Base-by-base conservation (phyloP, 129 eudicot genomes). In the Flaveria sonorensis region DNA sequence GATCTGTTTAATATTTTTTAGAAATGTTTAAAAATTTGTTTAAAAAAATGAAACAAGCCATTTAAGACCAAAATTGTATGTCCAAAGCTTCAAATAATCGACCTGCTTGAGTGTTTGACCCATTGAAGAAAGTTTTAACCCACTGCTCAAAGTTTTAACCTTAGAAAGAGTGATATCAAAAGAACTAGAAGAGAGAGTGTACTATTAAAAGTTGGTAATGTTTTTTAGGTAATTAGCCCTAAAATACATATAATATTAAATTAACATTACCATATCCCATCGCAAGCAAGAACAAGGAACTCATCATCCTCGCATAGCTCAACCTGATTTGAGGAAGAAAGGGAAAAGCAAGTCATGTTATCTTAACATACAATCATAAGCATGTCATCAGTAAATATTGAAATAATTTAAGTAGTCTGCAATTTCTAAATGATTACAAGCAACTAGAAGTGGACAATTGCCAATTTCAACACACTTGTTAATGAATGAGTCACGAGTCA, bases 271-370 rank as follows among this genome's bases (percentile, higher is more conserved):
- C 98, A 93, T 59, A 93, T 90, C 62, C 98, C 98, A 83, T 93
- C 98, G 68, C 98, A 93, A 43, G 98, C 98, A 73, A 93, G 83
- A 76, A 88, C 90, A 78, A 93, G 84, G 77, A 93, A 93, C 48
- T 93, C 98, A 80, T 90, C 95, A 70, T 90, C 95, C 61, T 84
- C 87, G 18, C 73, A 73, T 57, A 93, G 98, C 83, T 88, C 92
- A 75, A 90, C 87, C 98, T 93, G 72, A 59, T 78, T 81, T 32
- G 43, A 75, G 36, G 42, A 64, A 46, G 61, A 80, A 77, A 73
- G 26, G 77, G 42, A 10, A 53, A 68, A 73, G 26, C 36, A 63
- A 72, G 73, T 67, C 78, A 68, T 55, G 57, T 78, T 52, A 82
- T 68, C 71, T 42, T 23, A 55, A 77, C 74, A 69, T 63, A 61